Evolutionary conservation across 2,329 filamentous ascomycete genomes (phyloP).

Genomic region (Didymella exigua): DNA sequence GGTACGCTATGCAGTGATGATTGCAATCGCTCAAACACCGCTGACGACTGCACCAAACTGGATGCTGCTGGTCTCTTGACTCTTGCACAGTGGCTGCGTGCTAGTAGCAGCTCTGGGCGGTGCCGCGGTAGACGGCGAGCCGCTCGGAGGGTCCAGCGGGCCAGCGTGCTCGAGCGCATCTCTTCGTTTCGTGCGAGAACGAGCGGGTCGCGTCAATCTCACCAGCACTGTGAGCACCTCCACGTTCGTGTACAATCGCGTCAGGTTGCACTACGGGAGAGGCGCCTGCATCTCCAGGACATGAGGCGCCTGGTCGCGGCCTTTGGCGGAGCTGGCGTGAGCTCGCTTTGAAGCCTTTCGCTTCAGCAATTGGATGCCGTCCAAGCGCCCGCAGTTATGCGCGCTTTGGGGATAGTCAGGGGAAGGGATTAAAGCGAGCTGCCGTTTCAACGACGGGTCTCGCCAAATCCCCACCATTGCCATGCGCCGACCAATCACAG

Average conservation of each 20-base stretch:
- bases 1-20: not conserved
- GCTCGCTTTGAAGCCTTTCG: slow-evolving; percentile 13
- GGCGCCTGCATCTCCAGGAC: slow-evolving; percentile 9
- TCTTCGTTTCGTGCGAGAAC: not conserved
- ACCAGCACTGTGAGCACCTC: not conserved
- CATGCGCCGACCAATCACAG: slow-evolving; percentile 26
- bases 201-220: slow-evolving; percentile 10
- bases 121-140: not conserved
- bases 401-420: slow-evolving; percentile 34
- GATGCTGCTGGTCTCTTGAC: slow-evolving; percentile 6
- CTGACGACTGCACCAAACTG: slow-evolving; percentile 1
- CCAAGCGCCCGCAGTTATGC: slow-evolving; percentile 12
- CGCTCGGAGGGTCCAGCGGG: not conserved
- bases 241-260: not conserved
- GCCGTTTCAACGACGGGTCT: slow-evolving; percentile 32
- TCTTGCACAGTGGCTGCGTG: slow-evolving; percentile 3
- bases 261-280: slow-evolving; percentile 3
- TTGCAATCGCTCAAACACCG: not conserved
- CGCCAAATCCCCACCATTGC: slow-evolving; percentile 21
- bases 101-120: not conserved
- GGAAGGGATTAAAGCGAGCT: slow-evolving; percentile 30
- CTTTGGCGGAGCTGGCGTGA: slow-evolving; percentile 16
- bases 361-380: slow-evolving; percentile 14
- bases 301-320: not conserved
- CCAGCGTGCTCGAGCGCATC: slow-evolving; percentile 4